Conservation (phyloP, 805 yeast genomes). For the Ascoidea asiatica region DNA sequence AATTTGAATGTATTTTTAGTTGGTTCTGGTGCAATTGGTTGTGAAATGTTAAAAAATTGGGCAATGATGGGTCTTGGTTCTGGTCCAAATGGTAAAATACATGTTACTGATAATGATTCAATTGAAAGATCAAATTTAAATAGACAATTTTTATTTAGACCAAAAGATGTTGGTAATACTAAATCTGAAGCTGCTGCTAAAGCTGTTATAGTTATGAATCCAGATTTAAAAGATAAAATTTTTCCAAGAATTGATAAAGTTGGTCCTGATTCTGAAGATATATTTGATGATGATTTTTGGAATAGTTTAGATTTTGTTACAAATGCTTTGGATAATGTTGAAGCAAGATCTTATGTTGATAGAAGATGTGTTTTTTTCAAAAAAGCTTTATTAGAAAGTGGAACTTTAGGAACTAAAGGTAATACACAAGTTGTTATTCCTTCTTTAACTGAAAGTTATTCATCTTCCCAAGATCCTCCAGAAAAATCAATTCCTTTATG, state of each 20-base stretch:
- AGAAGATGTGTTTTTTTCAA: slow-evolving; percentile 89
- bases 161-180: slow-evolving; percentile 83
- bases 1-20: slow-evolving; percentile 81
- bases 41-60: slow-evolving; percentile 98
- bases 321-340: slow-evolving; percentile 94
- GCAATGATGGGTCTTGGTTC: slow-evolving; percentile 92
- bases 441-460: slow-evolving; percentile 84
- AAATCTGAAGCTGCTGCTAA: slow-evolving; percentile 84
- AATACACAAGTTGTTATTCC: slow-evolving; percentile 96
- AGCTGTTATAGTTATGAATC: slow-evolving; percentile 80
- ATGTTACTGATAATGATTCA: slow-evolving; percentile 85
- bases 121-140: slow-evolving; percentile 93
- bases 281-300: slow-evolving; percentile 85
- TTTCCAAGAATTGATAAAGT: slow-evolving; percentile 74
- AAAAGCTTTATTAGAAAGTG: slow-evolving; percentile 88
- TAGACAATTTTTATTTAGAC: slow-evolving; percentile 91
- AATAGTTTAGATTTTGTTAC: slow-evolving; percentile 73
- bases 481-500: slow-evolving; percentile 96
- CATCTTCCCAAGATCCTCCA: slow-evolving; percentile 96
- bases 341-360: slow-evolving; percentile 95
- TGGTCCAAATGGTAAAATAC: slow-evolving; percentile 77
- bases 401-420: slow-evolving; percentile 97
- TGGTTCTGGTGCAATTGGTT: slow-evolving; percentile 97
- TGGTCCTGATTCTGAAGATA: slow-evolving; percentile 82
- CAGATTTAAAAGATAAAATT: slow-evolving; percentile 67